Base-by-base conservation (phyloP, 306 rosid species). In the Spatholobus suberectus region DNA sequence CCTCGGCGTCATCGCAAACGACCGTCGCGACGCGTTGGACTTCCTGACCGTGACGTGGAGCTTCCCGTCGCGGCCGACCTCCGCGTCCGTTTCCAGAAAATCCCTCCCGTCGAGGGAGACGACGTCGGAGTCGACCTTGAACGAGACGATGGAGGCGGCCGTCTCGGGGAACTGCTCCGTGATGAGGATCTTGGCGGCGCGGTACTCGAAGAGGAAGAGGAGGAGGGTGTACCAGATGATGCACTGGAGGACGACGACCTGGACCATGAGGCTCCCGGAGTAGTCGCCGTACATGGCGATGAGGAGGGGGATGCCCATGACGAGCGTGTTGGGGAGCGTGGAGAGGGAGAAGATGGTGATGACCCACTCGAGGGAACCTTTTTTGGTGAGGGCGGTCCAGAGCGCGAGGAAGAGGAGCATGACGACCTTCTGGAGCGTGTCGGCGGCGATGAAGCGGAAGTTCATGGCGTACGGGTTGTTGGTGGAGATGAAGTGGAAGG, bases 81-180 rank as follows among this genome's bases (percentile, higher is more conserved):
- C 94, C 0, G 98, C 98, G 52, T 95, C 98, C 1, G 98, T 95
- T 51, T 95, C 98, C 0, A 95, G 82, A 18, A 93, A 93, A 55
- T 91, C 98, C 1, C 97, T 61, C 0, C 97, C 98, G 77, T 95
- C 98, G 0, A 95, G 88, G 0, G 98, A 95, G 6, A 95, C 88
- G 15, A 95, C 97, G 57, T 95, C 98, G n/a, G 98, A 93, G 75
- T 93, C 98, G 20, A 95, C 94, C 23, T 95, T 95, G 40, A 95
- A 93, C 1, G 97, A 95, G 8, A 95, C 97, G 2, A 95, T 95
- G 1, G 98, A 95, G 6, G 98, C 97, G 0, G 98, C 98, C 2
- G 98, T 95, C 65, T 95, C 97, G 0, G 98, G 98, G n/a, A 95
- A 95, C 89, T 95, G 98, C 69, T 95, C 97, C 94, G 88, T 91